Evolutionary conservation across 2,329 filamentous ascomycete genomes (phyloP).

Genomic region (Chaetomium sp.): DNA sequence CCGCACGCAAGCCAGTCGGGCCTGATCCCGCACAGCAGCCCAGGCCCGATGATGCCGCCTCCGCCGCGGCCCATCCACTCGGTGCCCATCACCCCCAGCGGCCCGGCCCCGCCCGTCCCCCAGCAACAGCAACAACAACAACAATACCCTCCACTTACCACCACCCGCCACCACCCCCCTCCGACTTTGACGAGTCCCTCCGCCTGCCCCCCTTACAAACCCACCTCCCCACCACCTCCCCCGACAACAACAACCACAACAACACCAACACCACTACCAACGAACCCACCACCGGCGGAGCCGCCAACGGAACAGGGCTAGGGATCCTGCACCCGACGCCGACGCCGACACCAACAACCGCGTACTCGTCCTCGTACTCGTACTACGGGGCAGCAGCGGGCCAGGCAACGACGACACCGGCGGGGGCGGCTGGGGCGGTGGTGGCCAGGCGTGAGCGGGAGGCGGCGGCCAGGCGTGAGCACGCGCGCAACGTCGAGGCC

Average conservation of each 20-base stretch:
- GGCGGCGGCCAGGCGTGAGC: not conserved
- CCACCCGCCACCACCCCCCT: conserved; percentile 30
- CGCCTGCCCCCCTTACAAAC: conserved; percentile 58
- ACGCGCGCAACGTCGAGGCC: conserved; percentile 58
- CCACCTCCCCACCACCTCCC: conserved; percentile 24
- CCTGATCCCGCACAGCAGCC: conserved; percentile 19
- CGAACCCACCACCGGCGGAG: not conserved
- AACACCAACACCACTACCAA: no score
- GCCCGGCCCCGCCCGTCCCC: not conserved
- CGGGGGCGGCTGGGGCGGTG: no score
- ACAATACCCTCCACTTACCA: conserved; percentile 2
- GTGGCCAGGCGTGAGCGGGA: not conserved
- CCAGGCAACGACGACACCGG: no score
- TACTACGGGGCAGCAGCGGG: not conserved
- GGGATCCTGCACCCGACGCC: no score
- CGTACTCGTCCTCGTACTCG: not conserved
- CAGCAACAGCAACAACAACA: not conserved
- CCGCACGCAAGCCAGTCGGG: conserved; percentile 24
- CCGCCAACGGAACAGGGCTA: no score
- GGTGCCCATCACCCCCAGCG: not conserved
- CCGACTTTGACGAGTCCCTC: conserved; percentile 56
- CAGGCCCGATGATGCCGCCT: conserved; percentile 26
- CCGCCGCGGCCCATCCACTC: conserved; percentile 26
- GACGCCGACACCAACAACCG: not conserved
- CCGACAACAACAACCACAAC: not conserved